Evolutionary conservation across 495 filamentous ascomycete genomes (phyloP), one percentile per base, ranked within the genome.

Genomic region (Annulohypoxylon stygium): DNA sequence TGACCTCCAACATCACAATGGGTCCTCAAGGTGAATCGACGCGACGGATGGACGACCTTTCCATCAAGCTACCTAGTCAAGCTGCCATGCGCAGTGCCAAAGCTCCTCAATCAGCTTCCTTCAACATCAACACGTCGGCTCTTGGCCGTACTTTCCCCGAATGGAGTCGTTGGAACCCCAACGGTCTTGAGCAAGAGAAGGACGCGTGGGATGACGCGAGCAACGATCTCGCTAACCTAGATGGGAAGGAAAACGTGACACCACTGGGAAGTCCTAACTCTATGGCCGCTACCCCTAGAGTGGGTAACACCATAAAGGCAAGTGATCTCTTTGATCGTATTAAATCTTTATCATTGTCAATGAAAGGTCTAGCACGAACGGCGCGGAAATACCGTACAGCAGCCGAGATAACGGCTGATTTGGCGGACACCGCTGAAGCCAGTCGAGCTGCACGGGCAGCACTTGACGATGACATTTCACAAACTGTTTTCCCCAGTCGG

Each of bases 81-180:
- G 53, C 63, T 39, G 47, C 65, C 36, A 65, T 62, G 73, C 64
- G 69, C 3, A 39, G 53, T 30, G 20, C 57, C 4, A 75, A 73
- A 43, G 33, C 61, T 4, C 45, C 72, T 14, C 73, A 69, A n/a
- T 67, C 59, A 23, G 37, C 67, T 47, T 47, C 69, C 14, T 68
- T 73, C 18, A 57, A 67, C 36, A 84, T 91, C 74, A 88, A 91
- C 80, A 91, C 89, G 6, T 91, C 89, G 8, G 88, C 85, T 39
- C 81, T 91, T 50, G 87, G 86, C 23, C 86, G 85, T 72, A 83
- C 86, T 59, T 91, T 91, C 78, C 90, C 90, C 23, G 86, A 91
- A 71, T 91, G 83, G 83, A 81, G 78, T 45, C 74, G 77, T 11
- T 74, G 72, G 55, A 67, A 72, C 34, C 53, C 75, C 74, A 34